Conservation (phyloP, 371 early-diverging fungal species). For the Mycotypha africana region DNA sequence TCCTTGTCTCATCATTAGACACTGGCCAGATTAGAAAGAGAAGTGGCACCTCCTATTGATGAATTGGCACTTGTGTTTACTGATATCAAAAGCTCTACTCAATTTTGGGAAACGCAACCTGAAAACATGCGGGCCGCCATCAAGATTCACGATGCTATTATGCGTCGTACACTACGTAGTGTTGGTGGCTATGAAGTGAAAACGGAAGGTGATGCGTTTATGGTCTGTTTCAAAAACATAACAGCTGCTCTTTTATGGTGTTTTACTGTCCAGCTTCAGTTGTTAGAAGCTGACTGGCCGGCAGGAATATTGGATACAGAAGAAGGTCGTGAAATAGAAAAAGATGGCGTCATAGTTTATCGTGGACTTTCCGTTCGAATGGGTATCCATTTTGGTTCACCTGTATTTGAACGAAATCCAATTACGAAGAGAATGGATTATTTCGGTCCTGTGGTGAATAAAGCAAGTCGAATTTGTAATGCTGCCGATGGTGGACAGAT, state of each 20-base stretch:
- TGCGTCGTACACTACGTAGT: slow-evolving; percentile 78
- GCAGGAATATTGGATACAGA: slow-evolving; percentile 77
- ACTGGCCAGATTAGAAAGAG: slow-evolving; percentile 66
- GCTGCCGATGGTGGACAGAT: slow-evolving; percentile 94
- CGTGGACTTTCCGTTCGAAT: slow-evolving; percentile 89
- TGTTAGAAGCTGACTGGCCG: slow-evolving; percentile 90
- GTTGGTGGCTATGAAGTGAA: slow-evolving; percentile 97
- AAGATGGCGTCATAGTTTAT: slow-evolving; percentile 63
- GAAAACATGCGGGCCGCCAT: slow-evolving; percentile 87
- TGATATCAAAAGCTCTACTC: slow-evolving; percentile 92
- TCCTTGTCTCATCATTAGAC: slow-evolving; percentile 19
- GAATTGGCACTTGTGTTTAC: slow-evolving; percentile 90
- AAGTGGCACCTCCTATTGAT: slow-evolving; percentile 83
- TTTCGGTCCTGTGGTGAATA: slow-evolving; percentile 92
- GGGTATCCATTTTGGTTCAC: slow-evolving; percentile 93
- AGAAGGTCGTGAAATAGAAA: slow-evolving; percentile 75
- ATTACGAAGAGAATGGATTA: slow-evolving; percentile 94
- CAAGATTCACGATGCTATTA: slow-evolving; percentile 82
- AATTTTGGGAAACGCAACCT: slow-evolving; percentile 88
- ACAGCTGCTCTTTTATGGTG: slow-evolving; percentile 88
- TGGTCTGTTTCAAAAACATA: slow-evolving; percentile 89
- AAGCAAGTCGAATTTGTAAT: slow-evolving; percentile 81
- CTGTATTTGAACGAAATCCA: slow-evolving; percentile 88
- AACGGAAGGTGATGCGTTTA: slow-evolving; percentile 96
- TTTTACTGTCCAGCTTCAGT: slow-evolving; percentile 78